Evolutionary conservation across 1,284 basidiomycete species (phyloP).

Genomic region (Inonotus obliquus): DNA sequence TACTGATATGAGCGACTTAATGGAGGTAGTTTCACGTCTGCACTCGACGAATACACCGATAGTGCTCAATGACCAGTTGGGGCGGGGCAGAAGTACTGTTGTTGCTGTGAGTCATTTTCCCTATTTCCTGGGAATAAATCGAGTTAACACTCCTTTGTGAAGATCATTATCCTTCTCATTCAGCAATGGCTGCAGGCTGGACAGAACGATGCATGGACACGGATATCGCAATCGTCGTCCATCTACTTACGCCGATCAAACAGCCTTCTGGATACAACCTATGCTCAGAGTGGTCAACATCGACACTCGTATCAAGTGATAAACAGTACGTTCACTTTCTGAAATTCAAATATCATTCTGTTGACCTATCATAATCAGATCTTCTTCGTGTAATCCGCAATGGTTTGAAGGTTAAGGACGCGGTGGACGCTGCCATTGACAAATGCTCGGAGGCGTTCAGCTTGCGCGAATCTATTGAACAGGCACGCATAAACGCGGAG

Average conservation of each 20-base stretch:
- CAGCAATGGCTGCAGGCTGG: slow-evolving; percentile 72
- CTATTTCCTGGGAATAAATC: neutral
- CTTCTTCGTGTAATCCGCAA: slow-evolving; percentile 89
- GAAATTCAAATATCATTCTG: neutral
- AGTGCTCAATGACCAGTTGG: slow-evolving; percentile 95
- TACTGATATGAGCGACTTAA: slow-evolving; percentile 67
- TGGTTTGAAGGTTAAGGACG: slow-evolving; percentile 82
- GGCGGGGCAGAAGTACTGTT: slow-evolving; percentile 89
- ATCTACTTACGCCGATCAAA: slow-evolving; percentile 15
- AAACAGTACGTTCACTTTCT: slow-evolving; percentile 53
- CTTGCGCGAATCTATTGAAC: slow-evolving; percentile 86
- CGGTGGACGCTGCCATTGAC: slow-evolving; percentile 91
- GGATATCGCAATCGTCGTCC: slow-evolving; percentile 16
- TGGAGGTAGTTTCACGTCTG: slow-evolving; percentile 79
- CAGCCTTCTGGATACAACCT: slow-evolving; percentile 1
- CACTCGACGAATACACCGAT: slow-evolving; percentile 75
- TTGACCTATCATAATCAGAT: slow-evolving; percentile 43
- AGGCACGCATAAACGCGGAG: slow-evolving; percentile 69
- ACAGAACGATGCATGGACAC: neutral
- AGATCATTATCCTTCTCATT: slow-evolving; percentile 85
- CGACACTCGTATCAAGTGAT: slow-evolving; percentile 76
- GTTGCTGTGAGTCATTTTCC: slow-evolving; percentile 60
- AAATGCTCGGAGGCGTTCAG: slow-evolving; percentile 84
- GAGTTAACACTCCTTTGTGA: neutral
- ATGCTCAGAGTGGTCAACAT: slow-evolving; percentile 28